Percentiles rank a stretch among this genome's conserved stretches.
These are phyloP conservation scores for Thraustochytrium striatum DNA, from an alignment of 352 stramenopile species.

Conservation along the genomic window DNA sequence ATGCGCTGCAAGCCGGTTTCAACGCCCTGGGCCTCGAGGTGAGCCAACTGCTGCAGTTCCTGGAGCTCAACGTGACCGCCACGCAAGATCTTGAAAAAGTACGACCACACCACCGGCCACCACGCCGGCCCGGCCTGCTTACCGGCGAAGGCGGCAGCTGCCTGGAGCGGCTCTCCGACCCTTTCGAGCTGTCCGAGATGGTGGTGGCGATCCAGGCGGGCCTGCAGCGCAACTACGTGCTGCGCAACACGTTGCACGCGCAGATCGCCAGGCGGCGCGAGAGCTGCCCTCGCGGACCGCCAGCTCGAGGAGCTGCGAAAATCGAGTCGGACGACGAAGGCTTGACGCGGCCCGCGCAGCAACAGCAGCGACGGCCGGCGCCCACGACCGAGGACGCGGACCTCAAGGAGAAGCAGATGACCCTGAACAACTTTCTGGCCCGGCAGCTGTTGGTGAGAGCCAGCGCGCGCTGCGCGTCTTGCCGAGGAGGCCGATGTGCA, in stretches of 20 bases:
- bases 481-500: not conserved
- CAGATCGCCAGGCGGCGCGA: not conserved
- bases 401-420: not conserved
- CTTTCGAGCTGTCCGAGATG: constrained; percentile 40
- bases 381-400: not conserved
- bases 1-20: not conserved
- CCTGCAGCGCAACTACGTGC: constrained; percentile 1
- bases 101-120: constrained; percentile 30
- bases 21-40: constrained; percentile 3
- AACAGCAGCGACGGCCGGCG: not conserved
- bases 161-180: constrained; percentile 33
- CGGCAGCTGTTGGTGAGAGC: not conserved
- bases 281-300: not conserved
- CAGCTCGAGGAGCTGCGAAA: not conserved
- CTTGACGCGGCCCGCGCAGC: too few relatives aligned
- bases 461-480: not conserved
- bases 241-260: not conserved
- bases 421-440: too few relatives aligned
- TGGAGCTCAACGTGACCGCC: constrained; percentile 38
- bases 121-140: not conserved
- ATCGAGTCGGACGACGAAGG: too few relatives aligned
- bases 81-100: not conserved
- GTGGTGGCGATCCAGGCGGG: constrained; percentile 23
- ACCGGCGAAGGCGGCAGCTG: not conserved
- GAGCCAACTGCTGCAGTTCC: constrained; percentile 19